A percentile compares a stretch with the other conserved stretches of the same genome.
These are phyloP conservation scores for Peniophora sp. DNA, from an alignment of 1,284 basidiomycete species.

Conservation along the genomic window DNA sequence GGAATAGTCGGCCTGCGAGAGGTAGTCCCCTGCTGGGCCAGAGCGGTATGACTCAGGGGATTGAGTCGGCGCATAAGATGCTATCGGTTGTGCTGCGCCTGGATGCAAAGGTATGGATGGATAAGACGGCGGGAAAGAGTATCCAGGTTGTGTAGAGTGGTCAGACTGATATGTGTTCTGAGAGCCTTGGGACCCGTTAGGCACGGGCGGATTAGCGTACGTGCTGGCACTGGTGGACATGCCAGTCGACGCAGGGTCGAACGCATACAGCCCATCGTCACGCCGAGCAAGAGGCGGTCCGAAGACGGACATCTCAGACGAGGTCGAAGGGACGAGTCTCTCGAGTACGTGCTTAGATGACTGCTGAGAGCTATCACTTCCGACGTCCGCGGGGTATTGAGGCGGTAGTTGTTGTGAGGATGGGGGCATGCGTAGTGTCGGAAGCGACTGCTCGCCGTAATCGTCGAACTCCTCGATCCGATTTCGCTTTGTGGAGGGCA, in stretches of 20 bases:
- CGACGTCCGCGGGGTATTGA: not conserved
- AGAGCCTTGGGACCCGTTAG: too few relatives aligned
- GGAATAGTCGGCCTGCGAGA: not conserved
- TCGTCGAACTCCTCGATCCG: not conserved
- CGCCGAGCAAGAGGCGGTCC: not conserved
- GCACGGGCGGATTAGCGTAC: too few relatives aligned
- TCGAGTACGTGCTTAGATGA: not conserved
- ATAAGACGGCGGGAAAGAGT: too few relatives aligned
- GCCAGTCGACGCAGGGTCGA: too few relatives aligned
- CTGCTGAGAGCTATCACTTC: not conserved
- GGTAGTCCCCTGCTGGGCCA: not conserved
- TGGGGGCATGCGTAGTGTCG: not conserved
- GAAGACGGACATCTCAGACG: not conserved
- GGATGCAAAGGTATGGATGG: too few relatives aligned
- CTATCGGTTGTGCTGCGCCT: too few relatives aligned
- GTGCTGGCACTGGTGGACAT: too few relatives aligned
- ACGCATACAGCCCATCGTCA: too few relatives aligned
- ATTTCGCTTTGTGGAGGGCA: slow-evolving; percentile 16
- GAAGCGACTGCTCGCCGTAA: not conserved
- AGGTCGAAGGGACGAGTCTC: not conserved
- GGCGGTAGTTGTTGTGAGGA: not conserved
- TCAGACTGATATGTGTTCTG: too few relatives aligned
- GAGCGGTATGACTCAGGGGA: not conserved
- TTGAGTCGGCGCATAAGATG: not conserved
- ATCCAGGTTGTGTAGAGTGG: too few relatives aligned